Evolutionary conservation across 768 basidiomycete species (phyloP), one percentile per base, ranked within the genome.

Genomic region (Pleurotus giganteus): DNA sequence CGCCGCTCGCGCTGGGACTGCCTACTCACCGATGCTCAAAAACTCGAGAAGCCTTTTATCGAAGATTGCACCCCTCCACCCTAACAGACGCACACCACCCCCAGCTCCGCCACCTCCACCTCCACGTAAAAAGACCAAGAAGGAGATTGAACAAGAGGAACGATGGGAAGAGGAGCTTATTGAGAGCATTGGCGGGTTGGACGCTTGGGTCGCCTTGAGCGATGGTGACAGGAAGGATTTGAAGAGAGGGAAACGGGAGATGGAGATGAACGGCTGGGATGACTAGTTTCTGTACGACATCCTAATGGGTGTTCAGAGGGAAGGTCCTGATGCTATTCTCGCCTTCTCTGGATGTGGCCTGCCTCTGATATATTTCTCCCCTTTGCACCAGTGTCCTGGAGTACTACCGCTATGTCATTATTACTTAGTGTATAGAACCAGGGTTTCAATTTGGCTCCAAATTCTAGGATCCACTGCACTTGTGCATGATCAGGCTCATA

Each of bases 151-250:
- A 62, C 69, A 80, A 63, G 89, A 91, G 69, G 89, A 91, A 66
- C 80, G 78, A 62, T 90, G 90, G 80, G 89, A 91, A 64, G 82
- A 88, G 66, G 89, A 92, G 69, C 69, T 91, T 55, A 74, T 86
- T 23, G 89, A 91, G 58, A 83, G 75, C 39, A 72, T 88, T 2
- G 88, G 88, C 9, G 89, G 88, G 15, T 81, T 87, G 71, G 76
- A 77, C 29, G 77, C 73, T 31, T 83, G 80, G 80, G 72, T 74
- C 31, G 69, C 67, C 19, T 68, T 81, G 69, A 70, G 66, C 28
- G 79, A 80, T 65, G 70, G 68, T 46, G 79, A 81, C 64, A 72
- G 84, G 67, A 80, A 71, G 58, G 72, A 72, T 50, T 66, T 88
- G 65, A 77, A 80, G 63, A 79, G 76, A 58, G 77, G 75, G 9